Evolutionary conservation across 768 basidiomycete species (phyloP), one percentile per base, ranked within the genome.

Genomic region (Termitomyces eurrhizus): DNA sequence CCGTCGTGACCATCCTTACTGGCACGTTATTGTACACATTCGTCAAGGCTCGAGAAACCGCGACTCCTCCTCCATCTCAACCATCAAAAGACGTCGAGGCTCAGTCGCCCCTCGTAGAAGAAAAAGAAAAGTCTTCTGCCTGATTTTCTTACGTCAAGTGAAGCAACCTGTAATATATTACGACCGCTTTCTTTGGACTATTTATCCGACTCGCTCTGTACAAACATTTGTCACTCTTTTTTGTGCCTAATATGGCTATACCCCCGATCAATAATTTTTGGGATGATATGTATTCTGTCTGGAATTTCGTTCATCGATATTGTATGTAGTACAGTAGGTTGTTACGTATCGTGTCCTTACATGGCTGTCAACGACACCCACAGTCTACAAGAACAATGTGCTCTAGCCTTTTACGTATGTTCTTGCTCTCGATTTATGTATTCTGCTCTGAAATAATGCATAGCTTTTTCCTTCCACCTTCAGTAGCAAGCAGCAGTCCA

Each of bases 11-110:
- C 59, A 89, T 89, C 64, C 81, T 88, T 6, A 69, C 71, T 44
- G 88, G 88, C n/a, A 90, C 88, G 2, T 68, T 87, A 29, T 81
- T 81, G 67, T 89, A 90, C 71, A 88, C 86, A 3, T 88, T 83
- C 78, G 71, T 81, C 63, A 87, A 87, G 67, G 78, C 85, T 62
- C 60, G 70, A 48, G 85, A 86, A 64, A 65, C 73, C 74, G 29
- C 73, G 72, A 52, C 56, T 61, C 21, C 64, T 68, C 56, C 66
- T 24, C 16, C 56, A 11, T 50, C 63, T 24, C 58, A 49, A 45
- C 56, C 63, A 12, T 41, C 51, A 2, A 64, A 61, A 36, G 65
- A 66, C 16, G 18, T 64, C 14, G 65, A 66, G 39, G 63, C 63
- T 13, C 65, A 66, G 33, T 52, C 53, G 32, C 58, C 59, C 3